phyloP scores from a whole-genome alignment of 179 eudicot genomes.

The Vitellaria paradoxa region DNA sequence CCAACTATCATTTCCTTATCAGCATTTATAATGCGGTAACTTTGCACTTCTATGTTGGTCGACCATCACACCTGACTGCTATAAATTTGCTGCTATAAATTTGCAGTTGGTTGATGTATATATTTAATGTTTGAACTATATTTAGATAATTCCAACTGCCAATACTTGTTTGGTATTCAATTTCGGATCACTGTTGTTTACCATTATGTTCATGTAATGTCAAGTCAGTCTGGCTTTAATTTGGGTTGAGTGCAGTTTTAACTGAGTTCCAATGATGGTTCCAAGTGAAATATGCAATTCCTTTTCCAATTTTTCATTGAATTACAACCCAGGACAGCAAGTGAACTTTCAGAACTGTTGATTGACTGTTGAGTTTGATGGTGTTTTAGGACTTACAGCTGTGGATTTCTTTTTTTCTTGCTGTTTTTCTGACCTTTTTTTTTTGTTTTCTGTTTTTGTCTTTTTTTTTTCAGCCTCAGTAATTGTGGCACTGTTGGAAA shows the following conservation, averaged over 20 bases:
- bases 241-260: background rate
- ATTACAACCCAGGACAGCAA: no score
- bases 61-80: background rate
- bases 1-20: background rate
- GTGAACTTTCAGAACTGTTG: background rate
- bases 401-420: background rate
- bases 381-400: background rate
- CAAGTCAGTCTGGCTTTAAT: background rate
- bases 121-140: background rate
- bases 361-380: background rate
- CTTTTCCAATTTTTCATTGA: no score
- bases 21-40: background rate
- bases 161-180: background rate
- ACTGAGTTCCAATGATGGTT: background rate
- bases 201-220: background rate
- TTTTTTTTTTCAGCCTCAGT: background rate
- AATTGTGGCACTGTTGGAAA: background rate
- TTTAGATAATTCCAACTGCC: background rate
- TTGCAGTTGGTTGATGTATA: background rate
- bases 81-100: background rate
- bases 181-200: background rate
- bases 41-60: background rate
- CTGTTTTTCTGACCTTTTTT: background rate
- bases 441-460: background rate
- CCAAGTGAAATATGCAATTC: background rate